Conservation (phyloP, 352 stramenopile genomes). For the Phytophthora nicotianae region DNA sequence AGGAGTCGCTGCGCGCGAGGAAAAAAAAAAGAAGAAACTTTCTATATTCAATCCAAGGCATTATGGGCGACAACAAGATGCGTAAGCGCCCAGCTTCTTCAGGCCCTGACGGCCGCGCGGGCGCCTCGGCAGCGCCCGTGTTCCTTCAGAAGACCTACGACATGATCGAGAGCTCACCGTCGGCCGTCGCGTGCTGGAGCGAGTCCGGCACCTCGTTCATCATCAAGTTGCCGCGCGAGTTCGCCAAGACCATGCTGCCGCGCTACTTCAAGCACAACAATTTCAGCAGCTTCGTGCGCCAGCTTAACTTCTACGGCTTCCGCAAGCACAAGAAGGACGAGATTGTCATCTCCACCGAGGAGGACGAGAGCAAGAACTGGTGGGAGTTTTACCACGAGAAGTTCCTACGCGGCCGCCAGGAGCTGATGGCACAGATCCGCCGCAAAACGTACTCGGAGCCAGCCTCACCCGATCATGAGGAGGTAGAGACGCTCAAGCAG, state of each 20-base stretch:
- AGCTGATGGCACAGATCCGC: conserved; percentile 88
- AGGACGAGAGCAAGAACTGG: conserved; percentile 87
- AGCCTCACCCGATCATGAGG: conserved; percentile 71
- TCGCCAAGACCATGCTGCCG: conserved; percentile 90
- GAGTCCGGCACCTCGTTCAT: conserved; percentile 88
- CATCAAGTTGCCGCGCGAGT: conserved; percentile 92
- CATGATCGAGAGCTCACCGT: conserved; percentile 91
- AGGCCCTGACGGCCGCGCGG: conserved; percentile 2
- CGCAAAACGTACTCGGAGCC: conserved; percentile 90
- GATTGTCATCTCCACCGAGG: conserved; percentile 76
- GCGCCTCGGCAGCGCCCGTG: conserved; percentile 53
- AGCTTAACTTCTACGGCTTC: conserved; percentile 95
- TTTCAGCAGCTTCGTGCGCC: conserved; percentile 93
- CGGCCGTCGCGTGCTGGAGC: conserved; percentile 79
- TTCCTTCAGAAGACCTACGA: conserved; percentile 95
- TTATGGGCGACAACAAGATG: conserved; percentile 45
- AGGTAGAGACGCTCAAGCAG: conserved; percentile 78
- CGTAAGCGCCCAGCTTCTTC: conserved; percentile 33
- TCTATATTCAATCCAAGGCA: conserved; percentile 24
- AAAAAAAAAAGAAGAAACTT: conserved; percentile 40
- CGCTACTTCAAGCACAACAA: conserved; percentile 96
- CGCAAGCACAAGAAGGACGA: conserved; percentile 93
- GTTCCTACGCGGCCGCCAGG: conserved; percentile 84
- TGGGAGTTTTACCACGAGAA: conserved; percentile 94
- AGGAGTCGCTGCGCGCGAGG: conserved; percentile 1